These are phyloP conservation scores for Symmetrospora coprosmae DNA, from an alignment of 768 basidiomycete species.

Conservation along the genomic window DNA sequence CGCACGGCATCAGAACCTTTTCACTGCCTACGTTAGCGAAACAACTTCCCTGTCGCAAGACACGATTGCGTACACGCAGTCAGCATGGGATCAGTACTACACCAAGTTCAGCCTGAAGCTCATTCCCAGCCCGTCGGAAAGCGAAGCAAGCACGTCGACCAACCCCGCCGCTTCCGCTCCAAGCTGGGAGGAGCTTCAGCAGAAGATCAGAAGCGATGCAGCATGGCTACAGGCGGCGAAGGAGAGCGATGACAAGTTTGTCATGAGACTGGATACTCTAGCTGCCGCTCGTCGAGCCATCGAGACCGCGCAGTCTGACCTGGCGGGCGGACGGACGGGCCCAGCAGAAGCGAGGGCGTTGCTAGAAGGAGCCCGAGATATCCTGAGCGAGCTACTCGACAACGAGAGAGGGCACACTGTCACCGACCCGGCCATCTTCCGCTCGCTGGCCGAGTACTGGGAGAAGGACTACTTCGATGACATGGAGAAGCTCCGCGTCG, in stretches of 20 bases:
- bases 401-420: slow-evolving; percentile 60
- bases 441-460: slow-evolving; percentile 70
- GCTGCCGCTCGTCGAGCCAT: background rate
- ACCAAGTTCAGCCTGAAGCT: slow-evolving; percentile 26
- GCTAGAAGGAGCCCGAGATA: slow-evolving; percentile 61
- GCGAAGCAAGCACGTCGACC: background rate
- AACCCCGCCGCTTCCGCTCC: slow-evolving; percentile 7
- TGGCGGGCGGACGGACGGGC: background rate
- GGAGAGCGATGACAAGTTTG: slow-evolving; percentile 77
- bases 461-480: slow-evolving; percentile 79
- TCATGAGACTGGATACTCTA: slow-evolving; percentile 68
- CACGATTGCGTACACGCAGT: slow-evolving; percentile 21
- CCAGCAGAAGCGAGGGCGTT: slow-evolving; percentile 37
- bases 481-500: slow-evolving; percentile 75
- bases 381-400: slow-evolving; percentile 51
- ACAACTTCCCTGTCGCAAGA: slow-evolving; percentile 20
- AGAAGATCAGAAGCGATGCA: slow-evolving; percentile 43
- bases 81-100: slow-evolving; percentile 32
- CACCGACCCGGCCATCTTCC: slow-evolving; percentile 71
- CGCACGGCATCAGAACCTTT: slow-evolving; percentile 50
- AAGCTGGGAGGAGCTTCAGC: slow-evolving; percentile 48
- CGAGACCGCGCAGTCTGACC: background rate
- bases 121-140: slow-evolving; percentile 22
- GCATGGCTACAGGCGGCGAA: slow-evolving; percentile 58
- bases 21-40: slow-evolving; percentile 35